phyloP scores from a whole-genome alignment of 2,329 filamentous ascomycete species.

The Penicillium griseofulvum region DNA sequence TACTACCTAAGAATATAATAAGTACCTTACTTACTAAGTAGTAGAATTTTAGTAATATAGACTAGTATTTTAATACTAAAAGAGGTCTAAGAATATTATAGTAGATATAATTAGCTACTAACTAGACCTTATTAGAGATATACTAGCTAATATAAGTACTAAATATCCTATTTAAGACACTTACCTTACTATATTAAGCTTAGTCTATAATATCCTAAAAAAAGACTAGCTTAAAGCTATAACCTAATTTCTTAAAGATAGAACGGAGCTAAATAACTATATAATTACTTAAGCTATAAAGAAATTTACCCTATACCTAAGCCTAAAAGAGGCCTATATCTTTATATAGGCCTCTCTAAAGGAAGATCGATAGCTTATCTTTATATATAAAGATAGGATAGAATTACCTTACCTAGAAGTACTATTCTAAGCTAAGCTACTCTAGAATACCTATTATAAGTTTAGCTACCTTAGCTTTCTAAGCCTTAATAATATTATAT shows the following conservation, averaged over 20 bases:
- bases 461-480: neutral
- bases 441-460: neutral
- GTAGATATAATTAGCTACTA: too few relatives aligned
- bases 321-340: too few relatives aligned
- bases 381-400: too few relatives aligned
- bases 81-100: too few relatives aligned
- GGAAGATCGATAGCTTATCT: too few relatives aligned
- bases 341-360: too few relatives aligned
- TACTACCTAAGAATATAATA: constrained; percentile 5
- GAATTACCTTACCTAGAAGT: neutral
- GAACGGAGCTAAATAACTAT: neutral
- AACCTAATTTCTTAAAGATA: neutral
- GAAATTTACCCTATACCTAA: too few relatives aligned
- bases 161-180: neutral
- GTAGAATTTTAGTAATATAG: neutral
- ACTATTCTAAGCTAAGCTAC: neutral
- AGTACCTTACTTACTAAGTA: neutral
- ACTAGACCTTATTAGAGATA: too few relatives aligned
- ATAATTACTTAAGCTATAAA: neutral
- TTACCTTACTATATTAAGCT: neutral
- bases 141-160: too few relatives aligned
- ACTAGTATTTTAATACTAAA: neutral
- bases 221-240: neutral
- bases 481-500: neutral
- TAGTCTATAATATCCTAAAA: neutral